Percentiles rank a stretch among this genome's conserved stretches.
Conservation (phyloP, 495 filamentous ascomycete genomes). For the Hypoxylon rickii region DNA sequence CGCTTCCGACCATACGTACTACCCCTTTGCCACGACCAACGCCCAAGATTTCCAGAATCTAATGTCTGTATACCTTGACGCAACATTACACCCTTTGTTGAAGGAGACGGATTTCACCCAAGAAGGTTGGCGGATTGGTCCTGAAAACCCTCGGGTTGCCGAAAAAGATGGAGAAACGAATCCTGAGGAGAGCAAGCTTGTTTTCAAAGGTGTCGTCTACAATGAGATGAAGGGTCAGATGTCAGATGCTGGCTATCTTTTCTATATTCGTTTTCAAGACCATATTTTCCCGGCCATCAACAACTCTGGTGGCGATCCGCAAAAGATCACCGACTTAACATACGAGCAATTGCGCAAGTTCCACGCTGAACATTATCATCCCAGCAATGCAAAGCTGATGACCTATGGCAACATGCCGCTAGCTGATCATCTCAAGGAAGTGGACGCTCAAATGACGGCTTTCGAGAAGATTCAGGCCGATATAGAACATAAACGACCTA, state of each 20-base stretch:
- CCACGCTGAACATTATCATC: conserved; percentile 91
- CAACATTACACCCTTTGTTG: conserved; percentile 85
- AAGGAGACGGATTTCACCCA: conserved; percentile 92
- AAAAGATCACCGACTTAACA: conserved; percentile 93
- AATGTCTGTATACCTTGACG: conserved; percentile 94
- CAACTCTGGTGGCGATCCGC: conserved; percentile 94
- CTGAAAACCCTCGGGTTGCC: conserved; percentile 73
- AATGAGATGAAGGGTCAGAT: conserved; percentile 99
- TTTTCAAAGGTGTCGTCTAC: conserved; percentile 99
- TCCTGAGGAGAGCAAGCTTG: conserved; percentile 61
- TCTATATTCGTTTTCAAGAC: conserved; percentile 91
- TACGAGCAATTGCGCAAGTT: conserved; percentile 84
- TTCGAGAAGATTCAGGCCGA: conserved; percentile 75
- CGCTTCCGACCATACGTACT: conserved; percentile 93
- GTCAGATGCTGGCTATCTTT: conserved; percentile 95
- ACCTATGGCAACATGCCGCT: conserved; percentile 96
- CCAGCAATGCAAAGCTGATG: conserved; percentile 91
- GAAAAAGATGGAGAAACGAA: conserved; percentile 45
- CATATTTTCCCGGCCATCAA: conserved; percentile 91
- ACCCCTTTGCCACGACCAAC: conserved; percentile 98
- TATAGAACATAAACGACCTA: conserved; percentile 72
- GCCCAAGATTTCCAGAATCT: conserved; percentile 92
- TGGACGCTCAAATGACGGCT: conserved; percentile 69
- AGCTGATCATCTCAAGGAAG: conserved; percentile 73
- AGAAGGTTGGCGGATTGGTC: conserved; percentile 95